These are phyloP conservation scores for Rutidosis leptorrhynchoides DNA, from an alignment of 129 eudicot species.

Conservation along the genomic window DNA sequence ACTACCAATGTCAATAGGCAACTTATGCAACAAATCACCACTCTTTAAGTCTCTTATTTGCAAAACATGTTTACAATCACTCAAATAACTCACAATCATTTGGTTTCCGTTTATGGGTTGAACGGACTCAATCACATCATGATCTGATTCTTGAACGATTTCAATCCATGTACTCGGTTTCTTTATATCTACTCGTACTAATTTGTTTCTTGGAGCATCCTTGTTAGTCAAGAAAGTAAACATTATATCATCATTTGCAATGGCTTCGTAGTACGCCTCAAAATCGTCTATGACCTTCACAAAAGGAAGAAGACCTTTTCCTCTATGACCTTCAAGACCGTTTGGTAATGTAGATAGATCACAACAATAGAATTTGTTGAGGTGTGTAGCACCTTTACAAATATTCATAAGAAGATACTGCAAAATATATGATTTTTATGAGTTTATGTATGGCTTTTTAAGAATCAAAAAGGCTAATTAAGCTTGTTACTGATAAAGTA, in stretches of 20 bases:
- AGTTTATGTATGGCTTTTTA: not conserved
- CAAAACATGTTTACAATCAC: constrained; percentile 77
- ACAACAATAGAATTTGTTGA: constrained; percentile 73
- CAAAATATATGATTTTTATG: constrained; percentile 19
- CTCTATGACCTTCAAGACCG: constrained; percentile 55
- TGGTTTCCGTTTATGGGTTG: constrained; percentile 52
- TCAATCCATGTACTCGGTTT: constrained; percentile 62
- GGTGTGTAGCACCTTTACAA: constrained; percentile 48
- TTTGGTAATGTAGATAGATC: constrained; percentile 54
- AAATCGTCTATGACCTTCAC: constrained; percentile 67
- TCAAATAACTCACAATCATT: constrained; percentile 65
- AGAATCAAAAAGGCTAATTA: not conserved
- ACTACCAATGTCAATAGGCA: constrained; percentile 77
- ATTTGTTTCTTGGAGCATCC: constrained; percentile 72
- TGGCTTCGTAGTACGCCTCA: constrained; percentile 53
- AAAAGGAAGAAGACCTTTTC: constrained; percentile 59
- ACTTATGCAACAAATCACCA: constrained; percentile 56
- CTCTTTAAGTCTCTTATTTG: constrained; percentile 69
- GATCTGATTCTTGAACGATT: constrained; percentile 55
- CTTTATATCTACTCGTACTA: constrained; percentile 64
- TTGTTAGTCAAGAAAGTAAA: constrained; percentile 86
- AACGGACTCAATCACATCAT: constrained; percentile 73
- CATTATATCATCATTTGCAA: constrained; percentile 64
- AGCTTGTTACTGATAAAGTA: not conserved
- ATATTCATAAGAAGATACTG: constrained; percentile 76